A percentile compares a stretch with the other conserved stretches of the same genome.
Conservation (phyloP, 2,329 filamentous ascomycete species). For the Calonectria pseudoreteaudii region DNA sequence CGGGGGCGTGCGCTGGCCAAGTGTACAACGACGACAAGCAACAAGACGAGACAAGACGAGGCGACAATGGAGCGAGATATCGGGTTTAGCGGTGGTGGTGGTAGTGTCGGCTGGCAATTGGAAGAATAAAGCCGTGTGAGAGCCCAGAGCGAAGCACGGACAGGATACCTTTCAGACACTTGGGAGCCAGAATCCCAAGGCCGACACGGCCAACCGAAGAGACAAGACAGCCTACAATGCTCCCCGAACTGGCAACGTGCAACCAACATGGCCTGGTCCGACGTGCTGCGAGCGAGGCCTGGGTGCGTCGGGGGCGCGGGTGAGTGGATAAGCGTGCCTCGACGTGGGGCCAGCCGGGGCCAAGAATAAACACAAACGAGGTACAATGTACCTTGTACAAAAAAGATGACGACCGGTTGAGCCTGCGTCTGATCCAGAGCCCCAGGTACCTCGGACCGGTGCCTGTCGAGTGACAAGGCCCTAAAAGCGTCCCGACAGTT, state of each 20-base stretch:
- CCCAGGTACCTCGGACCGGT: not conserved
- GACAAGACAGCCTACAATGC: constrained; percentile 22
- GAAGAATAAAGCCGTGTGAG: constrained; percentile 27
- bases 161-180: constrained; percentile 14
- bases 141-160: constrained; percentile 17
- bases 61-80: constrained; percentile 31
- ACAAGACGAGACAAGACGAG: constrained; percentile 16
- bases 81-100: constrained; percentile 32
- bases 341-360: constrained; percentile 17
- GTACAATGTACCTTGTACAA: constrained; percentile 15
- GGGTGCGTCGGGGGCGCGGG: constrained; percentile 24
- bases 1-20: constrained; percentile 12
- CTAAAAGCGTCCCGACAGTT: constrained; percentile 2
- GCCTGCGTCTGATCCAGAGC: not conserved
- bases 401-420: not conserved
- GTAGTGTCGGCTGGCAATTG: constrained; percentile 19
- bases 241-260: constrained; percentile 39
- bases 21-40: constrained; percentile 2
- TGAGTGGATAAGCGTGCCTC: constrained; percentile 18
- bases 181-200: constrained; percentile 18
- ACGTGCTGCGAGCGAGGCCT: constrained; percentile 24
- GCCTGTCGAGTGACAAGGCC: constrained; percentile 3
- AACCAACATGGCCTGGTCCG: constrained; percentile 29
- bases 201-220: constrained; percentile 4
- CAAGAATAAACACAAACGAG: constrained; percentile 24